A percentile compares a stretch with the other conserved stretches of the same genome.
phyloP scores from a whole-genome alignment of 805 yeast genomes.

The Yamadazyma tumulicola region DNA sequence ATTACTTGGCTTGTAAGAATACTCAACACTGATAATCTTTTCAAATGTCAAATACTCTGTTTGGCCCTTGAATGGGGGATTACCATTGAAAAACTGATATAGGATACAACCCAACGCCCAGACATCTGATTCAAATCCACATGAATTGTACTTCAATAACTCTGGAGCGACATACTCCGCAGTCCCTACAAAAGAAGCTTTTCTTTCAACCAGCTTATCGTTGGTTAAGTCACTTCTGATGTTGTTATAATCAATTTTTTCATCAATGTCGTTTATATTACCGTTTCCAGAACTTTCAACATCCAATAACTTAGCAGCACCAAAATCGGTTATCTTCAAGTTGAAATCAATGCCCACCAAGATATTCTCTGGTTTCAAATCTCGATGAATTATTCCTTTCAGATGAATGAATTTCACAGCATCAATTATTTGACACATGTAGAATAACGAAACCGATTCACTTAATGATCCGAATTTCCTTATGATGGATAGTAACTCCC shows the following conservation, averaged over 20 bases:
- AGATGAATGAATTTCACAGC: slow-evolving; percentile 85
- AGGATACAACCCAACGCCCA: slow-evolving; percentile 94
- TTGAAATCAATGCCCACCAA: slow-evolving; percentile 81
- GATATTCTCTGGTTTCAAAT: slow-evolving; percentile 91
- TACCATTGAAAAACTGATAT: slow-evolving; percentile 77
- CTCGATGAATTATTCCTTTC: slow-evolving; percentile 89
- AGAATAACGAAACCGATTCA: slow-evolving; percentile 73
- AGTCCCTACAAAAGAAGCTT: slow-evolving; percentile 85
- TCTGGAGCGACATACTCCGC: slow-evolving; percentile 91
- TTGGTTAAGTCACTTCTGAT: slow-evolving; percentile 16
- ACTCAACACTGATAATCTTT: slow-evolving; percentile 76
- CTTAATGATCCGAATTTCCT: slow-evolving; percentile 74
- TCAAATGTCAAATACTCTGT: slow-evolving; percentile 87
- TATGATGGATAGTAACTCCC: slow-evolving; percentile 82
- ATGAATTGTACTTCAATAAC: slow-evolving; percentile 66
- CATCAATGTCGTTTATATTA: slow-evolving; percentile 34
- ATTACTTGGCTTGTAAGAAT: slow-evolving; percentile 38
- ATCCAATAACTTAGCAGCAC: slow-evolving; percentile 83
- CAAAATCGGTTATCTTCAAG: slow-evolving; percentile 92
- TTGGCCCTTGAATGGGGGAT: slow-evolving; percentile 84
- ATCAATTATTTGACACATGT: slow-evolving; percentile 84
- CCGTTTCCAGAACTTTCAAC: slow-evolving; percentile 1
- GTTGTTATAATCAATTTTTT: slow-evolving; percentile 28
- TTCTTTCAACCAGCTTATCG: slow-evolving; percentile 24
- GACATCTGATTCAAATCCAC: slow-evolving; percentile 82